Evolutionary conservation across 805 yeast species (phyloP).

Genomic region (Kuraishia capsulata): DNA sequence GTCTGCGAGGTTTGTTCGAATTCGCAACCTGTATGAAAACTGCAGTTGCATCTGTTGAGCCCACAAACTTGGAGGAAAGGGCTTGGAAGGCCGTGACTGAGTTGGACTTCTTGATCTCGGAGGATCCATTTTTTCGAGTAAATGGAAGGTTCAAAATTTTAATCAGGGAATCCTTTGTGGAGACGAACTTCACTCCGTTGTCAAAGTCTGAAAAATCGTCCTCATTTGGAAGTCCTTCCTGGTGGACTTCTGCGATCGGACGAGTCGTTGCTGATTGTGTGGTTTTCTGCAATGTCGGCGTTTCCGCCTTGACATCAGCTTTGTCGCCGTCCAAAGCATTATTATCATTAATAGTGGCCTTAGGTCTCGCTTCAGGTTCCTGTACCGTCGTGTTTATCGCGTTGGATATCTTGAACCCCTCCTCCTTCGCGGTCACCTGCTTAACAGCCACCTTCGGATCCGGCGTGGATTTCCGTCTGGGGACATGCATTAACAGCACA

Average conservation of each 20-base stretch:
- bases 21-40: conserved; percentile 10
- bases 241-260: neutral
- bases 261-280: no score
- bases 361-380: no score
- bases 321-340: no score
- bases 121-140: conserved; percentile 8
- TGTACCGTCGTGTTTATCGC: no score
- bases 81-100: conserved; percentile 13
- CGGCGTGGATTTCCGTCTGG: neutral
- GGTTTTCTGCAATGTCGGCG: no score
- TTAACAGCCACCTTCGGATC: neutral
- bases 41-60: conserved; percentile 12
- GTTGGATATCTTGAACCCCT: neutral
- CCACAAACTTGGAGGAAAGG: conserved; percentile 11
- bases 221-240: neutral
- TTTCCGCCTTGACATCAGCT: no score
- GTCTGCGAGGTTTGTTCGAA: neutral
- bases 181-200: conserved; percentile 8
- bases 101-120: conserved; percentile 12
- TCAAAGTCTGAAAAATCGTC: neutral
- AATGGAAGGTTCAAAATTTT: conserved; percentile 10
- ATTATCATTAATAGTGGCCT: no score
- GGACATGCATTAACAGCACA: neutral
- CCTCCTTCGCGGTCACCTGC: neutral
- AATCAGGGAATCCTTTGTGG: conserved; percentile 10